phyloP scores from a whole-genome alignment of 1,139 yeast species.

The Hansenula lynferdii region DNA sequence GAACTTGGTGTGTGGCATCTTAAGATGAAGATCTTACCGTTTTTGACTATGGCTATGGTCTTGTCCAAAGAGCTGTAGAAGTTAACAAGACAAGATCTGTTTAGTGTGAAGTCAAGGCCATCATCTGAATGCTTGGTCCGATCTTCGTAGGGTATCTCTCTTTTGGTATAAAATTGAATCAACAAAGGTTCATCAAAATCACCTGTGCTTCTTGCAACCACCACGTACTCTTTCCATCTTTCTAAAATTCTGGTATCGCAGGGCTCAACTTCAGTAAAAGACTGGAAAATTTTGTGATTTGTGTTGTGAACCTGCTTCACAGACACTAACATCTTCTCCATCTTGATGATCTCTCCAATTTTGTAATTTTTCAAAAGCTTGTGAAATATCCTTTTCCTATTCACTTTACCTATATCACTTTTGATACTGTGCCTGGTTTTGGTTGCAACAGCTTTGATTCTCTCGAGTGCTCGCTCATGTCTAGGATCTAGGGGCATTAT shows the following conservation, averaged over 20 bases:
- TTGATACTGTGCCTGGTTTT: slow-evolving; percentile 8
- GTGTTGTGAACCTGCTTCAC: slow-evolving; percentile 36
- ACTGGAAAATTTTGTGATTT: slow-evolving; percentile 20
- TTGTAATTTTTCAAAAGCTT: slow-evolving; percentile 13
- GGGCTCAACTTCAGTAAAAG: slow-evolving; percentile 42
- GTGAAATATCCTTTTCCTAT: slow-evolving; percentile 8
- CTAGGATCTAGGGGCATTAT: slow-evolving; percentile 4
- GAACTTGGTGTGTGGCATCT: slow-evolving; percentile 47
- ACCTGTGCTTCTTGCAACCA: slow-evolving; percentile 60
- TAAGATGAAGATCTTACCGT: slow-evolving; percentile 43
- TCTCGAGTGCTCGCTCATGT: slow-evolving; percentile 6
- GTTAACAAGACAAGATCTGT: slow-evolving; percentile 30
- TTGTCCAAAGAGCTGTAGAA: slow-evolving; percentile 69
- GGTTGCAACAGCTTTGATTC: slow-evolving; percentile 9
- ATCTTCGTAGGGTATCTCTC: slow-evolving; percentile 30
- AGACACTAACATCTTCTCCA: slow-evolving; percentile 63
- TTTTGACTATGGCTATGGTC: slow-evolving; percentile 49
- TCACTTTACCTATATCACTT: slow-evolving; percentile 6
- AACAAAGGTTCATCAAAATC: slow-evolving; percentile 42
- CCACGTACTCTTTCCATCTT: slow-evolving; percentile 71
- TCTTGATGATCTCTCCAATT: slow-evolving; percentile 59
- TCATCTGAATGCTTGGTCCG: slow-evolving; percentile 18
- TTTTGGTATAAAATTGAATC: slow-evolving; percentile 55
- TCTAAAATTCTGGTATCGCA: slow-evolving; percentile 55
- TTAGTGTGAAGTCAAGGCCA: slow-evolving; percentile 25